These are phyloP conservation scores for Podospora comata DNA, from an alignment of 495 filamentous ascomycete species.

Conservation along the genomic window DNA sequence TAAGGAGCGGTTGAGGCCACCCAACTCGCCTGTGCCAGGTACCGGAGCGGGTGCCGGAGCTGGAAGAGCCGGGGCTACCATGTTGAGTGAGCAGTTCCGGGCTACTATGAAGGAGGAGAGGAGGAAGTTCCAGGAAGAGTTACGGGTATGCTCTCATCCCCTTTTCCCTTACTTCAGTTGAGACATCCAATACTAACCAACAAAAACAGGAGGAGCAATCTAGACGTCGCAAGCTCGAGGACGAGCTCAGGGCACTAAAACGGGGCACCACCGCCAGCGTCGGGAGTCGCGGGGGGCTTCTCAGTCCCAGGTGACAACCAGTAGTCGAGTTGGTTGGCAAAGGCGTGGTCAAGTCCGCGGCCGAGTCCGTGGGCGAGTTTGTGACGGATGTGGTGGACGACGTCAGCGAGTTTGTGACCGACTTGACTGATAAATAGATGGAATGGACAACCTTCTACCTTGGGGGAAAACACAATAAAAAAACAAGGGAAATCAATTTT, in stretches of 20 bases:
- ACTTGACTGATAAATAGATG: not conserved
- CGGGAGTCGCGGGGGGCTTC: not conserved
- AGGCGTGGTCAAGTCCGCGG: not conserved
- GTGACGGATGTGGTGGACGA: not conserved
- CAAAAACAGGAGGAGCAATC: slow-evolving; percentile 45
- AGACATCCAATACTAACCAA: slow-evolving; percentile 17
- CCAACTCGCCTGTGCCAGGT: slow-evolving; percentile 12
- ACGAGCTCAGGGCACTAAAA: slow-evolving; percentile 42
- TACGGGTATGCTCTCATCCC: slow-evolving; percentile 39
- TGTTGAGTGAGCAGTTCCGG: slow-evolving; percentile 42
- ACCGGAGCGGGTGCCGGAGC: slow-evolving; percentile 8
- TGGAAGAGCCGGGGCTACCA: slow-evolving; percentile 29
- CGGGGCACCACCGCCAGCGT: not conserved
- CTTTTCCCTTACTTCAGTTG: not conserved
- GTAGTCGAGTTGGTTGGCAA: not conserved
- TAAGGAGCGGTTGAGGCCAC: slow-evolving; percentile 40
- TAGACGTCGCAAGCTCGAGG: slow-evolving; percentile 44
- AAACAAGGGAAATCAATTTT: not conserved
- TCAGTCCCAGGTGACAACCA: slow-evolving; percentile 7
- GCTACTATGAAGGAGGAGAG: slow-evolving; percentile 49
- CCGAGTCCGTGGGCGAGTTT: not conserved
- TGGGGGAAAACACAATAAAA: not conserved
- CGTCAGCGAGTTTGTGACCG: not conserved
- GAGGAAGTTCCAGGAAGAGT: slow-evolving; percentile 51
- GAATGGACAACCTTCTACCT: not conserved